phyloP scores from a whole-genome alignment of 2,329 filamentous ascomycete genomes.

The Aspergillus versicolor region DNA sequence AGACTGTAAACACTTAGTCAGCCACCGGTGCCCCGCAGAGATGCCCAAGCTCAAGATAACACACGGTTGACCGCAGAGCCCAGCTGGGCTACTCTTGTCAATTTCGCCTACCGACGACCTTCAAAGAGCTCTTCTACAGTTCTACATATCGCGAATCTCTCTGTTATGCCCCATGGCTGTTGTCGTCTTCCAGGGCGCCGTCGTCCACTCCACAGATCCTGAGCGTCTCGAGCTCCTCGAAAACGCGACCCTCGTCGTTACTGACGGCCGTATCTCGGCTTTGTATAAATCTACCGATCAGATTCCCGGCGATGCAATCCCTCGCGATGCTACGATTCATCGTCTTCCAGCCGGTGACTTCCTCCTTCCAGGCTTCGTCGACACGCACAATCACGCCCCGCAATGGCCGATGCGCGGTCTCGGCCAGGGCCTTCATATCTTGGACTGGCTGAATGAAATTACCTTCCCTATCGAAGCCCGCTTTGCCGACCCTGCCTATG shows the following conservation, averaged over 20 bases:
- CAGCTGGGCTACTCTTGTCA: too few species aligned
- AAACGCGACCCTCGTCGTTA: slow-evolving; percentile 33
- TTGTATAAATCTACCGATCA: slow-evolving; percentile 21
- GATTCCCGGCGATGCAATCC: slow-evolving; percentile 27
- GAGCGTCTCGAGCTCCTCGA: slow-evolving; percentile 30
- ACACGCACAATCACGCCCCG: slow-evolving; percentile 69
- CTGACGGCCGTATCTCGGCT: slow-evolving; percentile 30
- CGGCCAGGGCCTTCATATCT: slow-evolving; percentile 40
- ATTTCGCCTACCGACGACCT: too few species aligned
- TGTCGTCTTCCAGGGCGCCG: slow-evolving; percentile 31
- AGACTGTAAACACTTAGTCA: too few species aligned
- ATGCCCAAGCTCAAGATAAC: too few species aligned
- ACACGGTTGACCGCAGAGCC: too few species aligned
- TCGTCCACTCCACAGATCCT: slow-evolving; percentile 30
- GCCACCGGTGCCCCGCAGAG: too few species aligned
- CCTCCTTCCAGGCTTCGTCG: slow-evolving; percentile 46
- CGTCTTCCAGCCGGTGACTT: slow-evolving; percentile 30
- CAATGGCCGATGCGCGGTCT: slow-evolving; percentile 51
- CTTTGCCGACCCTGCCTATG: slow-evolving; percentile 57
- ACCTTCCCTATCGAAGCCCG: slow-evolving; percentile 66
- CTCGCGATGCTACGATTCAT: slow-evolving; percentile 27
- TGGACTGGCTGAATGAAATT: slow-evolving; percentile 64
- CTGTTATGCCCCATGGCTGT: not conserved
- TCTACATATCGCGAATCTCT: too few species aligned
- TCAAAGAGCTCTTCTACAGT: too few species aligned